Conservation (phyloP, 345 rosid species). For the Murraya koenigii region DNA sequence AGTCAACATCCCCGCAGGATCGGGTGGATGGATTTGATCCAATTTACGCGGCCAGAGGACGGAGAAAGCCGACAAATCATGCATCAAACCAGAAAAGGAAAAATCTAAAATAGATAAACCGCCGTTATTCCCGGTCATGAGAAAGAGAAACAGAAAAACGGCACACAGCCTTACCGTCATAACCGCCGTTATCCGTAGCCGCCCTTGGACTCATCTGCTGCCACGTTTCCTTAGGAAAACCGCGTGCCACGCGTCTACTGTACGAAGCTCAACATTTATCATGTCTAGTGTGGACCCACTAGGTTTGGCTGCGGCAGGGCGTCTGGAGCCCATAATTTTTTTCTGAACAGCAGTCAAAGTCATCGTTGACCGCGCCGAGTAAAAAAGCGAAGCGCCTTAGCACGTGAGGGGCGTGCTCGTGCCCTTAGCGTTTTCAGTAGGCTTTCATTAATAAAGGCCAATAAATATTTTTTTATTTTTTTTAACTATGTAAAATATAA, state of each 20-base stretch:
- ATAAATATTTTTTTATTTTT: too few relatives aligned
- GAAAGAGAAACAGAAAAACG: constrained; percentile 7
- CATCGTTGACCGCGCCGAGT: constrained; percentile 27
- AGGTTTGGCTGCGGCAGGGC: constrained; percentile 13
- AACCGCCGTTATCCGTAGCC: constrained; percentile 39
- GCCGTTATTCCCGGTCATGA: constrained; percentile 17
- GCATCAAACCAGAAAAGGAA: neutral
- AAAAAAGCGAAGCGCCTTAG: neutral
- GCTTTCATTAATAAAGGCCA: neutral
- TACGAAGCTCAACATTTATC: neutral
- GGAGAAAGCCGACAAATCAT: constrained; percentile 12
- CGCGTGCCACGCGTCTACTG: constrained; percentile 2
- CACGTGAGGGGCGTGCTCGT: constrained; percentile 9
- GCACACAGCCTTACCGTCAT: constrained; percentile 19
- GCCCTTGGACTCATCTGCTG: neutral
- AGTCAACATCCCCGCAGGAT: constrained; percentile 7
- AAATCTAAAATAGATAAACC: neutral
- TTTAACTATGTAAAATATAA: too few relatives aligned
- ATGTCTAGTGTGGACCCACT: constrained; percentile 3
- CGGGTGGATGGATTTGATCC: neutral
- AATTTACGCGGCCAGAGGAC: neutral
- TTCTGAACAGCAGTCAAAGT: constrained; percentile 7
- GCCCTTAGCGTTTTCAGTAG: neutral
- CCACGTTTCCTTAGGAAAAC: constrained; percentile 13
- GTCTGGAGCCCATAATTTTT: neutral